A percentile compares a stretch with the other conserved stretches of the same genome.
phyloP scores from a whole-genome alignment of 2,329 filamentous ascomycete species.

The Coleophoma cylindrospora region DNA sequence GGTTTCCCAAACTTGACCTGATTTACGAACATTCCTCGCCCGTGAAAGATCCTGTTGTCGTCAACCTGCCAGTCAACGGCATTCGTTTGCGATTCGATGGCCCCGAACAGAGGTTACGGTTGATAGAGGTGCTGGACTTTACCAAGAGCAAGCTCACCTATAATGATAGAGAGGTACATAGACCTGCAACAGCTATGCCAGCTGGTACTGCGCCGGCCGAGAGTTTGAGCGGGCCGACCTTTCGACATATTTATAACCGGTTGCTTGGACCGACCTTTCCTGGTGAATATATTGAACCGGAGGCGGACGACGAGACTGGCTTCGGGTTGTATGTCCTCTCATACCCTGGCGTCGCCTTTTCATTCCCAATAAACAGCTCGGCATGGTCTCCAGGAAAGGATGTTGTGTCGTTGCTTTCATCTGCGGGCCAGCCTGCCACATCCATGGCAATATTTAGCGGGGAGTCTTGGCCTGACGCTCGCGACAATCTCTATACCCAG shows the following conservation, averaged over 20 bases:
- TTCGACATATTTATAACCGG: slow-evolving; percentile 86
- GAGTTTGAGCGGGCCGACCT: slow-evolving; percentile 60
- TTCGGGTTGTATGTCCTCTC: slow-evolving; percentile 83
- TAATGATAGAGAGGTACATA: slow-evolving; percentile 74
- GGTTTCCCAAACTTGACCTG: slow-evolving; percentile 79
- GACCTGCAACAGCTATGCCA: slow-evolving; percentile 40
- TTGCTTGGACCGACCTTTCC: slow-evolving; percentile 92
- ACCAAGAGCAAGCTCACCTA: slow-evolving; percentile 79
- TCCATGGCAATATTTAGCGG: slow-evolving; percentile 92
- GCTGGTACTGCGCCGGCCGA: slow-evolving; percentile 21
- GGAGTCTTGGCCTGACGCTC: slow-evolving; percentile 82
- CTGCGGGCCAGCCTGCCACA: slow-evolving; percentile 68
- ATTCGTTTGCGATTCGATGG: slow-evolving; percentile 90
- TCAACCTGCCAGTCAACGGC: slow-evolving; percentile 79
- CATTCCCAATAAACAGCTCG: slow-evolving; percentile 71
- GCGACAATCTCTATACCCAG: slow-evolving; percentile 71
- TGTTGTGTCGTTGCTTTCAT: slow-evolving; percentile 79
- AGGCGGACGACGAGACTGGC: slow-evolving; percentile 41
- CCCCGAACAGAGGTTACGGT: slow-evolving; percentile 80
- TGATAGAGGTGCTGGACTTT: slow-evolving; percentile 91
- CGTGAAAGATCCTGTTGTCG: slow-evolving; percentile 66
- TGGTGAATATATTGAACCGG: slow-evolving; percentile 79
- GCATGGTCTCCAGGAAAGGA: slow-evolving; percentile 74
- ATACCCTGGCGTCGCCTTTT: slow-evolving; percentile 91
- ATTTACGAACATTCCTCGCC: slow-evolving; percentile 74